Conservation (phyloP, 2,329 filamentous ascomycete genomes). For the Scedosporium boydii region DNA sequence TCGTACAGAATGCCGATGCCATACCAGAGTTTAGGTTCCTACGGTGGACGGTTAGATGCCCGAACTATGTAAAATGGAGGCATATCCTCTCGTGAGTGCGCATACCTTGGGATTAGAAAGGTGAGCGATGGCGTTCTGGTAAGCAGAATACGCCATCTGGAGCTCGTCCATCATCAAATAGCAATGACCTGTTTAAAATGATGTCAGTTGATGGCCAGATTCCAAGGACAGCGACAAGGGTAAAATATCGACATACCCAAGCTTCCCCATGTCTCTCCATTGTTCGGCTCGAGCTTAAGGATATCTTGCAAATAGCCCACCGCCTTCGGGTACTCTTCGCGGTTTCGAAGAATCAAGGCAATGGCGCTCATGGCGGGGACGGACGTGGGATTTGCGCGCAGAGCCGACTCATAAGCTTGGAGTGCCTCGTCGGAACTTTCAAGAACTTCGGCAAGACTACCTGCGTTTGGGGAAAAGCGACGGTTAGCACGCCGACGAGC, state of each 20-base stretch:
- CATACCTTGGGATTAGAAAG: conserved; percentile 82
- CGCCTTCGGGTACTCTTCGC: conserved; percentile 88
- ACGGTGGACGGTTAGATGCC: not conserved
- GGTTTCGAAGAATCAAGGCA: conserved; percentile 79
- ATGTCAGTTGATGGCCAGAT: no score
- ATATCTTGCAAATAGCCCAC: conserved; percentile 90
- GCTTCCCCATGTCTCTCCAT: conserved; percentile 95
- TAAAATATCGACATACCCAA: conserved; percentile 50
- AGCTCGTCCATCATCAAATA: conserved; percentile 98
- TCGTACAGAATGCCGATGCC: conserved; percentile 97
- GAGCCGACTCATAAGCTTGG: conserved; percentile 80
- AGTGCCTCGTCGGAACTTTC: conserved; percentile 84
- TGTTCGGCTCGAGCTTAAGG: conserved; percentile 76
- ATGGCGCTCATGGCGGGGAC: conserved; percentile 90
- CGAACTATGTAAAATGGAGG: not conserved
- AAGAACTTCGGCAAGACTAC: conserved; percentile 77
- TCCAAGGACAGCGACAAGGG: not conserved
- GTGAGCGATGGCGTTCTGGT: conserved; percentile 91
- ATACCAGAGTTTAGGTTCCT: conserved; percentile 98
- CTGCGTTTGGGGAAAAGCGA: conserved; percentile 32
- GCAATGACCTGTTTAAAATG: conserved; percentile 65
- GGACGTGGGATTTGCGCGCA: conserved; percentile 80
- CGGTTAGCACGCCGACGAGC: conserved; percentile 16
- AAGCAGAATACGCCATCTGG: conserved; percentile 92
- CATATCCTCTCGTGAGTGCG: conserved; percentile 7